phyloP scores from a whole-genome alignment of 2,329 filamentous ascomycete genomes.

The Davidsoniella eucalypti region DNA sequence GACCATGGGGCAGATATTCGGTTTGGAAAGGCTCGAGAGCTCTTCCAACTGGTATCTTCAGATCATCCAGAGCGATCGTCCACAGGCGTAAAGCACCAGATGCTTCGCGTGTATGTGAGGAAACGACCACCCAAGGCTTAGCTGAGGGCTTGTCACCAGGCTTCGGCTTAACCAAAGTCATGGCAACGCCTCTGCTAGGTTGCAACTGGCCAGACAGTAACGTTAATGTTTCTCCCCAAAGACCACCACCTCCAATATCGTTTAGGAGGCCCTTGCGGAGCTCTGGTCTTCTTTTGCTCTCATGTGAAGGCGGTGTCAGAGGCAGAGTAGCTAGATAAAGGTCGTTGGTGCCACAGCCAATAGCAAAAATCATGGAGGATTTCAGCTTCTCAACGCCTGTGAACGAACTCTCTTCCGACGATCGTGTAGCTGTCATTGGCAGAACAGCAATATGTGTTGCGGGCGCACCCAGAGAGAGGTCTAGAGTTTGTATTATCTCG shows the following conservation, averaged over 20 bases:
- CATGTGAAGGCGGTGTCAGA: slow-evolving; percentile 42
- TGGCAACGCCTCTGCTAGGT: slow-evolving; percentile 37
- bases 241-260: slow-evolving; percentile 39
- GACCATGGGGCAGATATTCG: slow-evolving; percentile 38
- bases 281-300: slow-evolving; percentile 39
- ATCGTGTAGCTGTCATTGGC: slow-evolving; percentile 29
- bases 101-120: slow-evolving; percentile 42
- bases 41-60: slow-evolving; percentile 14
- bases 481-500: slow-evolving; percentile 41
- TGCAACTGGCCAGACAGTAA: slow-evolving; percentile 36
- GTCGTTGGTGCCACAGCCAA: slow-evolving; percentile 40
- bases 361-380: slow-evolving; percentile 43
- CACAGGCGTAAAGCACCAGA: slow-evolving; percentile 42
- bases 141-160: slow-evolving; percentile 21
- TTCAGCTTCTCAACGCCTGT: slow-evolving; percentile 32
- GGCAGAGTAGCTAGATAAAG: slow-evolving; percentile 42
- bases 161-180: slow-evolving; percentile 31
- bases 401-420: slow-evolving; percentile 32
- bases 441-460: slow-evolving; percentile 40
- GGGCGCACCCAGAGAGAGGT: slow-evolving; percentile 40
- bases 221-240: slow-evolving; percentile 45
- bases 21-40: slow-evolving; percentile 39
- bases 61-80: slow-evolving; percentile 35
- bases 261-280: slow-evolving; percentile 33
- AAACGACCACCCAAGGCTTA: slow-evolving; percentile 34